These are phyloP conservation scores for Candida ulmi DNA, from an alignment of 805 yeast genomes.

Conservation along the genomic window DNA sequence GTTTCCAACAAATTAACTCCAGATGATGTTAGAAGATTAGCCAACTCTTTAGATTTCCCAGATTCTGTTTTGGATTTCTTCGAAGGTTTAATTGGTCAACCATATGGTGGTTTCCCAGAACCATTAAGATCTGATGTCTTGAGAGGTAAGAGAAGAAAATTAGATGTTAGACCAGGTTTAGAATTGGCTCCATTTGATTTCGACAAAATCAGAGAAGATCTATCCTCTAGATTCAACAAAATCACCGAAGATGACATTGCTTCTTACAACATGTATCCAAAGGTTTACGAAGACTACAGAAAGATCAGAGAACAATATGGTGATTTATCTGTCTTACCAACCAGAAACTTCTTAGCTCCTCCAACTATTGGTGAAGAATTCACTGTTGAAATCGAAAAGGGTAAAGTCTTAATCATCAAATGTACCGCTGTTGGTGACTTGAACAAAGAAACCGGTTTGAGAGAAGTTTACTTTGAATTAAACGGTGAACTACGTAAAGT, in stretches of 20 bases:
- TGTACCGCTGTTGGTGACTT: constrained; percentile 91
- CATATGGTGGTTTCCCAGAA: constrained; percentile 99
- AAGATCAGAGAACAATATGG: constrained; percentile 74
- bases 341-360: constrained; percentile 83
- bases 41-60: constrained; percentile 93
- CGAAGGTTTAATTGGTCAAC: constrained; percentile 99
- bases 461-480: constrained; percentile 96
- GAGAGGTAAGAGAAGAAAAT: constrained; percentile 87
- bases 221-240: constrained; percentile 70
- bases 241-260: constrained; percentile 88
- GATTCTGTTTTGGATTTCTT: constrained; percentile 97
- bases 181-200: constrained; percentile 82
- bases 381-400: constrained; percentile 85
- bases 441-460: constrained; percentile 75
- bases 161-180: constrained; percentile 88
- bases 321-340: constrained; percentile 91
- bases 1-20: constrained; percentile 85
- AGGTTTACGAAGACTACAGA: constrained; percentile 87
- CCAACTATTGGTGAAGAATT: constrained; percentile 87
- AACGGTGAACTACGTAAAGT: constrained; percentile 98
- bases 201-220: constrained; percentile 62
- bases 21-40: constrained; percentile 83
- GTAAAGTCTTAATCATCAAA: constrained; percentile 88
- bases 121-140: constrained; percentile 91
- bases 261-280: constrained; percentile 95